Evolutionary conservation across 495 filamentous ascomycete species (phyloP).

Genomic region (Penicillium crystallinum): DNA sequence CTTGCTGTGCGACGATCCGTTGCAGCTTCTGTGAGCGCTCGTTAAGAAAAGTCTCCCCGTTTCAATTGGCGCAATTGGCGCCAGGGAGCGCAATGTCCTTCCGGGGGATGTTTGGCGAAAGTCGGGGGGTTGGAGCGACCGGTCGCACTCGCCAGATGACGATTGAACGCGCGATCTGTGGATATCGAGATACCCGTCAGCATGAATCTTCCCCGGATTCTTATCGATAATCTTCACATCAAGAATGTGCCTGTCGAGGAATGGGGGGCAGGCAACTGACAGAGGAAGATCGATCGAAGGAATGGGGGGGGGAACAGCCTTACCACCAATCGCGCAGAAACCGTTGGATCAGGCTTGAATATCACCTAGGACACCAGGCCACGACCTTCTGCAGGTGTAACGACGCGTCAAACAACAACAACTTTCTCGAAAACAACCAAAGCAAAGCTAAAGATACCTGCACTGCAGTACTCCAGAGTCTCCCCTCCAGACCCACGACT

Average conservation of each 20-base stretch:
- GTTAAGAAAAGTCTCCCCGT: constrained; percentile 6
- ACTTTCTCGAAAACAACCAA: constrained; percentile 12
- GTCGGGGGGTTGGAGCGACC: constrained; percentile 18
- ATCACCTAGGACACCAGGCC: constrained; percentile 9
- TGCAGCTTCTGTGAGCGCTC: constrained; percentile 9
- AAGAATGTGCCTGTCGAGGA: constrained; percentile 17
- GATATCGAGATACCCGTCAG: constrained; percentile 12
- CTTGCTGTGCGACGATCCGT: constrained; percentile 9
- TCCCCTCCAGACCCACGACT: constrained; percentile 15
- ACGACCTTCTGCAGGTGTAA: constrained; percentile 41
- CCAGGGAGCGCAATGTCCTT: constrained; percentile 20
- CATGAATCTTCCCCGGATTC: constrained; percentile 4
- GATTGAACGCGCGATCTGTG: constrained; percentile 18
- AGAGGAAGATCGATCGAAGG: constrained; percentile 57
- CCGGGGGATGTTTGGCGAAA: constrained; percentile 18
- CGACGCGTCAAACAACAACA: constrained; percentile 25
- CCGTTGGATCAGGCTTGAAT: constrained; percentile 3
- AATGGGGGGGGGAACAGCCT: constrained; percentile 23
- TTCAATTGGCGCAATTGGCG: constrained; percentile 18
- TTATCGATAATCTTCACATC: constrained; percentile 21
- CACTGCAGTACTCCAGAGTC: constrained; percentile 22
- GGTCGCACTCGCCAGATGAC: constrained; percentile 27
- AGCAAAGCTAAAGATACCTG: constrained; percentile 34
- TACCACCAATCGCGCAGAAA: constrained; percentile 16
- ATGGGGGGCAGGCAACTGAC: constrained; percentile 18